phyloP scores from a whole-genome alignment of 352 stramenopile species.

The Phytopythium montanum region DNA sequence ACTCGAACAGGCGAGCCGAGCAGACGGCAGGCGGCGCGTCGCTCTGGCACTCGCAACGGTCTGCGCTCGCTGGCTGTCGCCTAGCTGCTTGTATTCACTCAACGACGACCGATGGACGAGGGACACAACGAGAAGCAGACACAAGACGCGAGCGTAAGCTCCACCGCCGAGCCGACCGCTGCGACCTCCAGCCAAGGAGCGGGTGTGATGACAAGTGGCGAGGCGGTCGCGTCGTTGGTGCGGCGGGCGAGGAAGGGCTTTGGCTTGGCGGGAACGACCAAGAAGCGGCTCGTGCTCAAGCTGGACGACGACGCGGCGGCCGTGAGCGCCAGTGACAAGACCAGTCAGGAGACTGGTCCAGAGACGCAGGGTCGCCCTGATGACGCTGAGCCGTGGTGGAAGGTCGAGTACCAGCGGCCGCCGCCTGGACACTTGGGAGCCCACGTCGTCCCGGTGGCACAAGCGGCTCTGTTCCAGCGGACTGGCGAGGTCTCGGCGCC shows the following conservation, averaged over 20 bases:
- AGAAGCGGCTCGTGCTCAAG: constrained; percentile 10
- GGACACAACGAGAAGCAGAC: background rate
- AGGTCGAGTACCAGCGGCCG: constrained; percentile 54
- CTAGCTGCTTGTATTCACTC: background rate
- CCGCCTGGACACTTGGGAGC: constrained; percentile 46
- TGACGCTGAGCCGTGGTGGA: constrained; percentile 43
- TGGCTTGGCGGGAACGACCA: constrained; percentile 7
- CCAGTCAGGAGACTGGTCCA: background rate
- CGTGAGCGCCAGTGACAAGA: background rate
- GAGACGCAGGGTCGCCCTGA: background rate
- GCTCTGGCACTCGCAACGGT: constrained; percentile 3
- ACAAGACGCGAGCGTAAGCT: background rate
- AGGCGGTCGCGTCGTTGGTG: background rate
- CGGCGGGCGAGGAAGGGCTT: constrained; percentile 4
- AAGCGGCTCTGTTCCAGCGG: background rate
- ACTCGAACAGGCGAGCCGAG: constrained; percentile 7
- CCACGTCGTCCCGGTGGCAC: constrained; percentile 34
- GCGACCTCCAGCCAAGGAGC: background rate
- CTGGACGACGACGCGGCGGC: background rate
- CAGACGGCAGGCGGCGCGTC: constrained; percentile 9
- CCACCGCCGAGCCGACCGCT: background rate
- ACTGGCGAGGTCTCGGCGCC: background rate
- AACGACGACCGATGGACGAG: background rate
- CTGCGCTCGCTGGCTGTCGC: background rate
- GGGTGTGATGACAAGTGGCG: background rate